Evolutionary conservation across 306 rosid species (phyloP).

Genomic region (Prinsepia uniflora): DNA sequence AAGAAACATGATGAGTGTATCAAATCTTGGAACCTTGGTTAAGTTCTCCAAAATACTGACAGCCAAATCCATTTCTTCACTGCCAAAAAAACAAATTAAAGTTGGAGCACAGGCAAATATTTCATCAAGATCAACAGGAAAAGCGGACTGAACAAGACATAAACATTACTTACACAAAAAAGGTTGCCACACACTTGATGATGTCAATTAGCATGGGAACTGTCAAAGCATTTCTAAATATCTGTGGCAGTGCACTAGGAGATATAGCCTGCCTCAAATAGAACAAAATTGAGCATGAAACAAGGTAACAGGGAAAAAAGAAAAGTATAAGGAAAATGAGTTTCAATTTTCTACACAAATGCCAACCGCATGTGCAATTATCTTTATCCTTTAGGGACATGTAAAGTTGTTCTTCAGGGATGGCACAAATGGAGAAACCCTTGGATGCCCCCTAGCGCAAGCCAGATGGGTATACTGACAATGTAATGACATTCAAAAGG

Average conservation of each 20-base stretch:
- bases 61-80: slow-evolving; percentile 70
- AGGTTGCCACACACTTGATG: slow-evolving; percentile 68
- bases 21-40: slow-evolving; percentile 77
- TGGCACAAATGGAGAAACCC: slow-evolving; percentile 5
- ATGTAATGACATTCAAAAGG: neutral
- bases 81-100: slow-evolving; percentile 34
- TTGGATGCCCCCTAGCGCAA: slow-evolving; percentile 9
- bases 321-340: neutral
- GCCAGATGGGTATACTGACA: neutral
- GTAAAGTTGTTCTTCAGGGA: neutral
- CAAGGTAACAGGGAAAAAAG: neutral
- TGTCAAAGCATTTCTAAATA: slow-evolving; percentile 82
- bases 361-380: neutral
- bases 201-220: slow-evolving; percentile 66
- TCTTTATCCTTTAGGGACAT: neutral
- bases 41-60: slow-evolving; percentile 59
- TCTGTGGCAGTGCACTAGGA: slow-evolving; percentile 59
- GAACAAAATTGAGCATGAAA: slow-evolving; percentile 10
- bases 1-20: slow-evolving; percentile 70
- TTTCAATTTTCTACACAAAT: neutral
- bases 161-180: slow-evolving; percentile 58
- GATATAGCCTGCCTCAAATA: slow-evolving; percentile 48
- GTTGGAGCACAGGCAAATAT: slow-evolving; percentile 2
- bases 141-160: neutral
- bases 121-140: slow-evolving; percentile 16